These are phyloP conservation scores for Basipetospora chlamydospora DNA, from an alignment of 2,329 filamentous ascomycete genomes.

Conservation along the genomic window DNA sequence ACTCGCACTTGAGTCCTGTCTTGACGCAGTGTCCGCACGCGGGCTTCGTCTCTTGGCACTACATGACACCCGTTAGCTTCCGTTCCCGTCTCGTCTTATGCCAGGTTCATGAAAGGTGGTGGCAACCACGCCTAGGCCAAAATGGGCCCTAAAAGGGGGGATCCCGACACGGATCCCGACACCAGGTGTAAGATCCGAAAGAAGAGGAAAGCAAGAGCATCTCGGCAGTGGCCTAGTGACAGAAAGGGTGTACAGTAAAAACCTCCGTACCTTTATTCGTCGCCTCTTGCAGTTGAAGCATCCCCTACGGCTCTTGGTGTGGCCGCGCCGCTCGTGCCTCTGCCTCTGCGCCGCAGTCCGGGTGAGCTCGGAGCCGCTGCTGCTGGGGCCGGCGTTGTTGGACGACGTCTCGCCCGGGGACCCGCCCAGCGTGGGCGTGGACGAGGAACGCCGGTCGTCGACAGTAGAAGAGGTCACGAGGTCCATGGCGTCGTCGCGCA, in stretches of 20 bases:
- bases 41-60: slow-evolving; percentile 54
- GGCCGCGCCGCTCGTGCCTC: slow-evolving; percentile 36
- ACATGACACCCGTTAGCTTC: too few species aligned
- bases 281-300: slow-evolving; percentile 55
- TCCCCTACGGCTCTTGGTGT: slow-evolving; percentile 50
- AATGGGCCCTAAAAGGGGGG: too few species aligned
- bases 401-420: slow-evolving; percentile 1
- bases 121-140: too few species aligned
- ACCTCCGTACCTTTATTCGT: slow-evolving; percentile 48
- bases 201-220: too few species aligned
- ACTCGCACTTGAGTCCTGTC: slow-evolving; percentile 47
- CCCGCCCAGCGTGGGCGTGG: slow-evolving; percentile 9
- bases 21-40: slow-evolving; percentile 49
- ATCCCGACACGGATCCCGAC: too few species aligned
- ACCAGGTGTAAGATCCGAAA: too few species aligned
- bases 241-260: not conserved
- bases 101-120: too few species aligned
- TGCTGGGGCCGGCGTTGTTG: not conserved
- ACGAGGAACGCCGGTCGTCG: slow-evolving; percentile 4
- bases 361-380: not conserved
- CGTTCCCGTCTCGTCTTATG: too few species aligned
- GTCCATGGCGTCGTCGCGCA: slow-evolving; percentile 16
- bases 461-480: not conserved
- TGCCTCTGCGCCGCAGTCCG: not conserved
- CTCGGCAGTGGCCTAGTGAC: too few species aligned